Conservation (phyloP, 2,329 filamentous ascomycete genomes). For the Monosporascus cannonballus region DNA sequence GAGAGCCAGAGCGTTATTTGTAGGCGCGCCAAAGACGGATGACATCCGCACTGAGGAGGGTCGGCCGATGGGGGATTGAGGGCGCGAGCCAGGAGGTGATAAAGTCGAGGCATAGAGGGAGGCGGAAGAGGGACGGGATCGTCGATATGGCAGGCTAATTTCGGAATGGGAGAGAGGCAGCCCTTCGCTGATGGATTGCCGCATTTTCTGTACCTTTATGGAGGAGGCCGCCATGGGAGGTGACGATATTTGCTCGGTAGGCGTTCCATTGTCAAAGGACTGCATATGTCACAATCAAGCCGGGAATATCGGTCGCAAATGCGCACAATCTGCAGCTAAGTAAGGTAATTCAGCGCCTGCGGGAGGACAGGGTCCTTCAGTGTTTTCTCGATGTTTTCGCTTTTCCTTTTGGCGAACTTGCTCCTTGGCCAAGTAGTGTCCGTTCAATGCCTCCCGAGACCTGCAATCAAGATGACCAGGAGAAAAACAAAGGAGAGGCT, state of each 20-base stretch:
- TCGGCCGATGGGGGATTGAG: constrained; percentile 59
- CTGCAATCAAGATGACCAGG: too few relatives aligned
- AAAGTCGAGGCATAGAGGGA: constrained; percentile 60
- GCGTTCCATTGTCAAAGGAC: constrained; percentile 32
- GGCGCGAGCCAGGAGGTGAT: constrained; percentile 61
- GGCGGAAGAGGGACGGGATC: constrained; percentile 52
- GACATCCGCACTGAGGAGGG: constrained; percentile 51
- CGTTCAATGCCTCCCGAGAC: too few relatives aligned
- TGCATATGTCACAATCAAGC: constrained; percentile 15
- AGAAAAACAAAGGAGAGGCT: too few relatives aligned
- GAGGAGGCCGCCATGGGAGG: constrained; percentile 60
- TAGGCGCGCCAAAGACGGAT: constrained; percentile 49
- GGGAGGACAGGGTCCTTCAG: too few relatives aligned
- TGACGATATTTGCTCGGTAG: constrained; percentile 62
- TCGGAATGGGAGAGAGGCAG: constrained; percentile 45
- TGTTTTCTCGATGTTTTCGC: too few relatives aligned
- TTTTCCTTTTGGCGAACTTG: too few relatives aligned
- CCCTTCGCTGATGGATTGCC: constrained; percentile 46
- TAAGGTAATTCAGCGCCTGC: too few relatives aligned
- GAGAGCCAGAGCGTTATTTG: constrained; percentile 36
- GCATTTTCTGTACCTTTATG: constrained; percentile 54
- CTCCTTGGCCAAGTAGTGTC: too few relatives aligned
- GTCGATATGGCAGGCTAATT: constrained; percentile 45
- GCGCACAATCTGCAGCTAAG: too few relatives aligned
- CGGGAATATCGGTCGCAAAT: constrained; percentile 1